Evolutionary conservation across 306 rosid genomes (phyloP), one percentile per base, ranked within the genome.

Genomic region (Prunus mira): DNA sequence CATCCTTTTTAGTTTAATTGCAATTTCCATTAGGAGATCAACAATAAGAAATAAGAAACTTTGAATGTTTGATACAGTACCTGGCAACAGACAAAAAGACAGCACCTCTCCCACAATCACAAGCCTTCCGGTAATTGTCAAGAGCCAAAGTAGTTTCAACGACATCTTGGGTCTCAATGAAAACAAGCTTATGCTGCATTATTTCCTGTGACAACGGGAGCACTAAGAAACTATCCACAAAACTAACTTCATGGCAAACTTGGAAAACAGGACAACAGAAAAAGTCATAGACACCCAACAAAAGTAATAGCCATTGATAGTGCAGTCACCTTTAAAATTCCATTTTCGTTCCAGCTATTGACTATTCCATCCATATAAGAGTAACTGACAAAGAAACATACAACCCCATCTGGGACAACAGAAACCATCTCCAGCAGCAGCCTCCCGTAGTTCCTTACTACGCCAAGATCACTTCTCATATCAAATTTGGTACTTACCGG

Each of bases 81-180:
- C 97, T 92, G 43, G 98, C 98, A 65, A 94, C 98, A 56, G 98
- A 94, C 74, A 94, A 88, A 82, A 94, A 94, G 51, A 94, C 91
- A 79, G 98, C 97, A 77, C 96, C 98, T 85, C 98, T 89, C 84
- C 98, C 97, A 82, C 97, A 94, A 81, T 94, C 98, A 76, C 98
- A 92, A 75, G 98, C 98, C 81, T 89, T 94, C 64, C 91, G 96
- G 79, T 92, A 94, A 84, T 94, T 94, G 80, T 94, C 96, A 64
- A 92, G 97, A 77, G 98, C 98, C 88, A 94, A 80, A 1, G 98
- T 94, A 45, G 98, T 94, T 84, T 94, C 98, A 56, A 94, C 96
- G 60, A 94, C 97, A 78, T 94, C 98, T 76, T 90, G 98, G 61
- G 97, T 92, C 84, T 94, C 98, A 57, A 94, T 94, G 77, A 92